Evolutionary conservation across 129 eudicot genomes (phyloP).

Genomic region (Apium graveolens): DNA sequence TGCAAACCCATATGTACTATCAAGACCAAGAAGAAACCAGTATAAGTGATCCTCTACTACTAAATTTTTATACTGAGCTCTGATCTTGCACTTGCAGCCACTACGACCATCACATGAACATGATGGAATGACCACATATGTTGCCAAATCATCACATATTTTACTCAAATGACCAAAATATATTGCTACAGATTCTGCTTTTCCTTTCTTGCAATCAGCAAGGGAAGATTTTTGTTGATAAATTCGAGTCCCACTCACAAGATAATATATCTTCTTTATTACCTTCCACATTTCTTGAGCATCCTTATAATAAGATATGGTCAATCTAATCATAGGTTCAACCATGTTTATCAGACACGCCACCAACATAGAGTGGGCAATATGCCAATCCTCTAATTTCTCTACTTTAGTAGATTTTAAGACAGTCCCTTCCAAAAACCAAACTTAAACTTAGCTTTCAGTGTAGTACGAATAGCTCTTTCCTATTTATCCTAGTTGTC

Average conservation of each 20-base stretch:
- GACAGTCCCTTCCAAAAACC: neutral
- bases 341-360: neutral
- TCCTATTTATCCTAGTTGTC: neutral
- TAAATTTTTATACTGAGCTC: neutral
- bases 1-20: neutral
- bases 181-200: neutral
- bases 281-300: neutral
- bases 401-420: neutral
- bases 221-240: neutral
- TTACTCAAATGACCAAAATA: neutral
- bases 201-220: neutral
- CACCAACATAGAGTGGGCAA: neutral
- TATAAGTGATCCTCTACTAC: neutral
- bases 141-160: neutral
- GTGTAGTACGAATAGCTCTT: neutral
- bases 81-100: neutral
- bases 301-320: neutral
- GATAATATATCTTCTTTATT: neutral
- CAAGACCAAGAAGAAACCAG: neutral
- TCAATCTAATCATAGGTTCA: neutral
- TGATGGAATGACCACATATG: neutral
- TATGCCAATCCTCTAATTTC: neutral
- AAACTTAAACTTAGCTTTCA: neutral
- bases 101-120: neutral
- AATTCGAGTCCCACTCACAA: neutral